A percentile compares a stretch with the other conserved stretches of the same genome.
phyloP scores from a whole-genome alignment of 1,284 basidiomycete genomes.

The Irpex sp. region DNA sequence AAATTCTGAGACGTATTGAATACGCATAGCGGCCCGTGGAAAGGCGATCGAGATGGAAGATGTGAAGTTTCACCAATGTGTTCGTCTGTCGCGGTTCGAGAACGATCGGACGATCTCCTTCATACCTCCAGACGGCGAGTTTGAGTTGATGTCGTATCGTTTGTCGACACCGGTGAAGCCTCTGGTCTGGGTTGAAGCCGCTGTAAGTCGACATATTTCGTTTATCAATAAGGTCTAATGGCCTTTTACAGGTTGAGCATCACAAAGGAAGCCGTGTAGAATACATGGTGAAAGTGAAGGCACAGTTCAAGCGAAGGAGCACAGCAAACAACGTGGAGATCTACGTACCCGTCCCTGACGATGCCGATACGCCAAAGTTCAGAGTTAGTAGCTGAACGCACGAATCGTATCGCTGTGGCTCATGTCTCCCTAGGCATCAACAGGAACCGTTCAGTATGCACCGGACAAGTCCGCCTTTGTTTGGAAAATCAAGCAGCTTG shows the following conservation, averaged over 20 bases:
- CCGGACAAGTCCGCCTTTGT: slow-evolving; percentile 96
- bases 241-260: slow-evolving; percentile 51
- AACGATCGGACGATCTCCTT: slow-evolving; percentile 99
- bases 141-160: slow-evolving; percentile 97
- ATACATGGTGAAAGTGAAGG: slow-evolving; percentile 97
- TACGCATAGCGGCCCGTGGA: slow-evolving; percentile 74
- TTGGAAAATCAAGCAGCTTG: slow-evolving; percentile 97
- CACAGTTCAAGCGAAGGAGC: slow-evolving; percentile 95
- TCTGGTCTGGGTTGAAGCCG: slow-evolving; percentile 96
- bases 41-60: slow-evolving; percentile 99
- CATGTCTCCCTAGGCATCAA: slow-evolving; percentile 58
- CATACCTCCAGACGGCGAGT: slow-evolving; percentile 98
- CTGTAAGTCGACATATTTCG: slow-evolving; percentile 41
- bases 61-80: slow-evolving; percentile 99
- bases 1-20: neutral
- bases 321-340: slow-evolving; percentile 99
- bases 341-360: slow-evolving; percentile 96
- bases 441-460: slow-evolving; percentile 89
- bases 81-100: slow-evolving; percentile 97
- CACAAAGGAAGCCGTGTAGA: slow-evolving; percentile 93
- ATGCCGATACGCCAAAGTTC: slow-evolving; percentile 98
- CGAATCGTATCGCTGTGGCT: neutral
- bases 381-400: slow-evolving; percentile 42
- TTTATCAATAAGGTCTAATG: neutral
- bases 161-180: slow-evolving; percentile 96